These are phyloP conservation scores for Aspergillus melleus DNA, from an alignment of 2,329 filamentous ascomycete genomes.

Conservation along the genomic window DNA sequence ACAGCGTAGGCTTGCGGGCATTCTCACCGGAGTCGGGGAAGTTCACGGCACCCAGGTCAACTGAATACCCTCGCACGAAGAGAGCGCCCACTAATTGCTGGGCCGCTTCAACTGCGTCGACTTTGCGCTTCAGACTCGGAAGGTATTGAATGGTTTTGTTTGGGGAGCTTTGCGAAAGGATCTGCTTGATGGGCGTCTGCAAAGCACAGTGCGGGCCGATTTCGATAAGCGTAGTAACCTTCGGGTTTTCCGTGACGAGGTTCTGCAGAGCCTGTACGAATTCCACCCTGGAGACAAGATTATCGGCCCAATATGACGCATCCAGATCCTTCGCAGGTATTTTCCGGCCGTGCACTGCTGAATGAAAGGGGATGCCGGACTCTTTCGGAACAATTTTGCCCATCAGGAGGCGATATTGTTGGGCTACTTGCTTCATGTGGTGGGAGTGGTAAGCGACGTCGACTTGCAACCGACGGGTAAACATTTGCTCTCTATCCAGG, in stretches of 20 bases:
- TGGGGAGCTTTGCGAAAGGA: background rate
- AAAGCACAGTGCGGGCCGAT: constrained; percentile 40
- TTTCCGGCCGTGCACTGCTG: background rate
- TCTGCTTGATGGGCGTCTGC: constrained; percentile 28
- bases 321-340: background rate
- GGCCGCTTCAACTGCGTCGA: background rate
- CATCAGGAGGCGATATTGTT: background rate
- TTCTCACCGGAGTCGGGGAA: constrained; percentile 7
- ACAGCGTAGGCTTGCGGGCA: constrained; percentile 16
- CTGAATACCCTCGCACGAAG: background rate
- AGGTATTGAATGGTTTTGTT: background rate
- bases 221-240: constrained; percentile 17
- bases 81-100: background rate
- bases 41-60: background rate
- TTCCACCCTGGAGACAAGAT: background rate
- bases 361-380: background rate
- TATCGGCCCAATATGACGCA: background rate
- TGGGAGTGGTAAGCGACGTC: constrained; percentile 23
- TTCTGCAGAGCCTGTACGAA: background rate
- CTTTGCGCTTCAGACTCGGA: background rate
- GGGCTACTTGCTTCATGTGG: constrained; percentile 18
- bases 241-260: background rate
- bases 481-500: constrained; percentile 19
- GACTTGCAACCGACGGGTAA: constrained; percentile 17
- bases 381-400: background rate